These are phyloP conservation scores for Closterium sp. DNA, from an alignment of 139 green algal species.

Conservation along the genomic window DNA sequence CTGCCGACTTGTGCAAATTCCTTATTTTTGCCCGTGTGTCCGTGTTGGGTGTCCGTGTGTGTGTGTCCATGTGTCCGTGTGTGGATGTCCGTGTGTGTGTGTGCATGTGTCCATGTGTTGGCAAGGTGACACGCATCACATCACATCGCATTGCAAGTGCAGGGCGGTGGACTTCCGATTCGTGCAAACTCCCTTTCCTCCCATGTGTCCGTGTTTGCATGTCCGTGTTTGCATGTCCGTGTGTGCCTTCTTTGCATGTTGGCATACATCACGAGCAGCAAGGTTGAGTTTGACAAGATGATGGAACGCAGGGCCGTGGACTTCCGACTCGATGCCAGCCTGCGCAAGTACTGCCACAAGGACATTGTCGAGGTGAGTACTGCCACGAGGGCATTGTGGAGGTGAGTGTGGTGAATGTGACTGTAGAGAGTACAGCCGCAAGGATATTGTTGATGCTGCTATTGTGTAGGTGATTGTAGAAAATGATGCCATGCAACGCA, in stretches of 20 bases:
- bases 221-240: background rate
- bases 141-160: too few species aligned
- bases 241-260: background rate
- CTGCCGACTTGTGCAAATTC: too few species aligned
- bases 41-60: background rate
- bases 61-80: background rate
- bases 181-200: too few species aligned
- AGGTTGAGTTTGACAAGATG: constrained; percentile 56
- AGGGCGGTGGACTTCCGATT: too few species aligned
- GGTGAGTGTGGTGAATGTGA: background rate
- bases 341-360: constrained; percentile 43
- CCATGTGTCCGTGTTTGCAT: background rate
- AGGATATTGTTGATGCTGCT: too few species aligned
- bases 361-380: constrained; percentile 56
- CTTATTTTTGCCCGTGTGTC: too few species aligned
- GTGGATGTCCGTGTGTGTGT: background rate
- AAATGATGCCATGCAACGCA: too few species aligned
- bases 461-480: too few species aligned
- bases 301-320: constrained; percentile 51
- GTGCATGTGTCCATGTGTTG: background rate
- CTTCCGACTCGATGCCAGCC: constrained; percentile 50
- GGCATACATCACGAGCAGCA: constrained; percentile 38
- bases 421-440: too few species aligned
- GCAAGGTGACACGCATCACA: too few species aligned
- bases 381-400: constrained; percentile 59